Percentiles rank a stretch among this genome's conserved stretches.
Conservation (phyloP, 352 stramenopile genomes). For the Elongisporangium anandrum region DNA sequence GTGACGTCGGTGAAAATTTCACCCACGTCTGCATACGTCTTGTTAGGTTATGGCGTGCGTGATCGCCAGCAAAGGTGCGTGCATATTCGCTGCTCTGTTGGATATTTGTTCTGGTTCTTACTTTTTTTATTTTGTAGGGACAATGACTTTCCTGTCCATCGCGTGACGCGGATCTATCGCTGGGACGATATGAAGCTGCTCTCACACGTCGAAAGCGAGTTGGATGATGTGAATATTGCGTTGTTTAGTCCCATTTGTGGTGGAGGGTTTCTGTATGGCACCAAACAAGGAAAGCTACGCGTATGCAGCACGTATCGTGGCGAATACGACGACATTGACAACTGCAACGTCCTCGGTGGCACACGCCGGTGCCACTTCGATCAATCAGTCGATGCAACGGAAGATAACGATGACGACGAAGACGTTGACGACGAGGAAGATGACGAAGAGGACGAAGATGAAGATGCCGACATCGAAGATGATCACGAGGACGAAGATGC, state of each 20-base stretch:
- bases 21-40: conserved; percentile 77
- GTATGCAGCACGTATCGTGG: conserved; percentile 82
- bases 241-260: conserved; percentile 96
- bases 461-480: conserved; percentile 17
- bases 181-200: conserved; percentile 89
- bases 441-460: conserved; percentile 10
- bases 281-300: conserved; percentile 94
- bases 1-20: conserved; percentile 90
- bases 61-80: conserved; percentile 78
- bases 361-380: conserved; percentile 58
- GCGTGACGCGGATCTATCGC: conserved; percentile 85
- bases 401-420: conserved; percentile 48
- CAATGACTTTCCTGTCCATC: conserved; percentile 77
- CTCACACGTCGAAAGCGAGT: conserved; percentile 77
- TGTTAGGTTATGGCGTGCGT: conserved; percentile 83
- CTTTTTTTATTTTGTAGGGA: too few species aligned
- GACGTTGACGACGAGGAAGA: conserved; percentile 49
- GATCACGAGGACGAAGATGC: conserved; percentile 29
- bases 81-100: too few species aligned
- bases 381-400: conserved; percentile 43
- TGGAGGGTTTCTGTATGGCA: conserved; percentile 97
- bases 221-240: conserved; percentile 99
- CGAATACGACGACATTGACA: conserved; percentile 66
- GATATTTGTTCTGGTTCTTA: too few species aligned
- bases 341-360: conserved; percentile 79